Conservation (phyloP, 176 grass and related monocot genomes). For the Aegilops bicornis region DNA sequence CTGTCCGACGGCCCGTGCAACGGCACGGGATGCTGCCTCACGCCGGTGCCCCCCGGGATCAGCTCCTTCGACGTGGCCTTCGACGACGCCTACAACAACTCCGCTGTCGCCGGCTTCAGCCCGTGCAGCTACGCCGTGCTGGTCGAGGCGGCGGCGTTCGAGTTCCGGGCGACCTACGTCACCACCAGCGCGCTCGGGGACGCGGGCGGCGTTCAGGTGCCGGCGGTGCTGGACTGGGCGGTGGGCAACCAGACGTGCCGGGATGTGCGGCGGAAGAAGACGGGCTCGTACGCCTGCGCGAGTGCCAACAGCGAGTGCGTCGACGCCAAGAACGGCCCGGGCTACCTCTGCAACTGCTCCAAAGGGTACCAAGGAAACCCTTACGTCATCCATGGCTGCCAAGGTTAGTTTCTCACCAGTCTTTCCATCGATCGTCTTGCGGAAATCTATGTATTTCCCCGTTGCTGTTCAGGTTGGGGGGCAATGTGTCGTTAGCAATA, state of each 20-base stretch:
- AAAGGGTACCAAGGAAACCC: slow-evolving; percentile 56
- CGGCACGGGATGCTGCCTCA: slow-evolving; percentile 55
- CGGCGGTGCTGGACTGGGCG: slow-evolving; percentile 52
- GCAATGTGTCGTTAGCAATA: no score
- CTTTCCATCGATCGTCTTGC: neutral
- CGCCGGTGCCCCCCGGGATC: slow-evolving; percentile 23
- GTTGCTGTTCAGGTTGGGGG: no score
- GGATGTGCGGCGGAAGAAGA: neutral
- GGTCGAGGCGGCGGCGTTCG: slow-evolving; percentile 32
- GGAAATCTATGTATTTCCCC: no score
- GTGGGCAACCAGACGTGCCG: slow-evolving; percentile 27
- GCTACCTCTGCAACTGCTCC: slow-evolving; percentile 58
- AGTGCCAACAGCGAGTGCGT: slow-evolving; percentile 29
- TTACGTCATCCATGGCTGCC: slow-evolving; percentile 35
- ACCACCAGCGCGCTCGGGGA: neutral
- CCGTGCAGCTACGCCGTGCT: slow-evolving; percentile 44
- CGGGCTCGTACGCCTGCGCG: slow-evolving; percentile 14
- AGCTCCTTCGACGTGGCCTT: slow-evolving; percentile 1
- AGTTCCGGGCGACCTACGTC: slow-evolving; percentile 26
- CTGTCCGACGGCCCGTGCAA: slow-evolving; percentile 20
- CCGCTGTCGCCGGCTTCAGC: neutral
- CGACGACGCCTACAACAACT: neutral
- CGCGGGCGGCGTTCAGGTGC: neutral
- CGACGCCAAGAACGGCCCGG: slow-evolving; percentile 25
- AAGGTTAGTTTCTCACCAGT: slow-evolving; percentile 25